These are phyloP conservation scores for Geosmithia morbida DNA, from an alignment of 2,329 filamentous ascomycete genomes.

Conservation along the genomic window DNA sequence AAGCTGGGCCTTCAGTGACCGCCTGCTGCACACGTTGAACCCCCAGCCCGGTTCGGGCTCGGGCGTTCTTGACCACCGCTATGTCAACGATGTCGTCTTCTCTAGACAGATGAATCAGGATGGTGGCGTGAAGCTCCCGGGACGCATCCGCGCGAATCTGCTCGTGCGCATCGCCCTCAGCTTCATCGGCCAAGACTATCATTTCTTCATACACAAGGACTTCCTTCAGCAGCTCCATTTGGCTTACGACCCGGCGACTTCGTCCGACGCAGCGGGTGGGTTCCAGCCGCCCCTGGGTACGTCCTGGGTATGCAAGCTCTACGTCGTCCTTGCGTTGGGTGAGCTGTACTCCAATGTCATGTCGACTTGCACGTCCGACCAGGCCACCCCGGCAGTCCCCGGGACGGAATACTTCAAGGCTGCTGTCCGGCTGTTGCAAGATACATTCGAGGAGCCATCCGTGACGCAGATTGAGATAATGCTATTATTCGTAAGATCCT, in stretches of 20 bases:
- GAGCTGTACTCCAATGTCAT: conserved; percentile 4
- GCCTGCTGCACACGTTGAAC: conserved; percentile 5
- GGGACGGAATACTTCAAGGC: conserved; percentile 5
- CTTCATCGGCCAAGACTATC: conserved; percentile 6
- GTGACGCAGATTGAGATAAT: conserved; percentile 4
- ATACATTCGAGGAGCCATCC: conserved; percentile 5
- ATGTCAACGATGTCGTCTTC: conserved; percentile 3
- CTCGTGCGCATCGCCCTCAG: conserved; percentile 6
- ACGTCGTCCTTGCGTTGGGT: conserved; percentile 4
- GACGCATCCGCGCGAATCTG: conserved; percentile 5
- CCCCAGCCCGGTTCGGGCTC: conserved; percentile 2
- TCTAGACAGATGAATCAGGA: conserved; percentile 2
- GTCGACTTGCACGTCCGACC: conserved; percentile 1
- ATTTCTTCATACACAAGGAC: conserved; percentile 5
- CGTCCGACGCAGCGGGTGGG: background rate
- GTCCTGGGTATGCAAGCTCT: conserved; percentile 5
- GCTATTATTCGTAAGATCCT: conserved; percentile 5
- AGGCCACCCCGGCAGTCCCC: conserved; percentile 1
- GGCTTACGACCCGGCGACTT: background rate
- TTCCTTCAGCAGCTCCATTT: conserved; percentile 3
- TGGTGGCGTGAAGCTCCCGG: conserved; percentile 3
- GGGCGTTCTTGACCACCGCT: background rate
- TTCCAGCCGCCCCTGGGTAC: background rate
- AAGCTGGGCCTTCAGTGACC: conserved; percentile 5
- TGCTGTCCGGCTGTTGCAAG: conserved; percentile 4